Base-by-base conservation (phyloP, 2,329 filamentous ascomycete genomes). In the Diaporthe sp. region DNA sequence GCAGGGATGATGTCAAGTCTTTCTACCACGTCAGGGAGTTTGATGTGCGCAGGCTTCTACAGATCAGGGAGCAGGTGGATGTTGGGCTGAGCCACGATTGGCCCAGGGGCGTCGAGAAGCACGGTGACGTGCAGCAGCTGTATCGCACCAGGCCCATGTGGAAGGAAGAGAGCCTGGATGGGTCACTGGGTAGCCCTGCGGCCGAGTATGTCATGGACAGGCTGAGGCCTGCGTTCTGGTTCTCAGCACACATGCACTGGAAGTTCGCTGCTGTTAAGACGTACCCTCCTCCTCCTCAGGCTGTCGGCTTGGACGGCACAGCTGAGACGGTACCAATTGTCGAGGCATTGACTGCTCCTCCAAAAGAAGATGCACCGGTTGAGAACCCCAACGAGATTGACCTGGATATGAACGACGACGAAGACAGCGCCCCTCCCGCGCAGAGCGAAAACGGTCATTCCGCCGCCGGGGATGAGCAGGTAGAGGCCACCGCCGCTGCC, bases 51-150 rank as follows among this genome's bases (percentile, higher is more conserved):
- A 98, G 98, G 84, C 86, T 99, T 46, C 87, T 98, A 53, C 92
- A 96, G 80, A 81, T 98, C 44, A 90, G 92, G n/a, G 94, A 94
- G 25, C 96, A 98, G 81, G 92, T 98, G 51, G 97, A 99, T 79
- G 87, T 99, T 59, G 95, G 96, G 3, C 85, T 99, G 72, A 98
- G 96, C 79, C 97, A 99, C 82, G 97, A 99, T 85, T 99, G 97
- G 97, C 97, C 97, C 0, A 91, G 93, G 68, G 92, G 89, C 0
- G 91, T 98, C 72, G 97, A 98, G 84, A 92, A 91, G 82, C 89
- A 92, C 77, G 97, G 97, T 7, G 89, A 98, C 81, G 85, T 89
- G 62, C 85, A 88, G 65, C 85, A 86, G 57, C 86, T 99, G 1
- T 98, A 95, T 82, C 87, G 85, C 42, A 90, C 88, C 82, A 98